phyloP scores from a whole-genome alignment of 2,329 filamentous ascomycete genomes.

The Penicillium sp. region DNA sequence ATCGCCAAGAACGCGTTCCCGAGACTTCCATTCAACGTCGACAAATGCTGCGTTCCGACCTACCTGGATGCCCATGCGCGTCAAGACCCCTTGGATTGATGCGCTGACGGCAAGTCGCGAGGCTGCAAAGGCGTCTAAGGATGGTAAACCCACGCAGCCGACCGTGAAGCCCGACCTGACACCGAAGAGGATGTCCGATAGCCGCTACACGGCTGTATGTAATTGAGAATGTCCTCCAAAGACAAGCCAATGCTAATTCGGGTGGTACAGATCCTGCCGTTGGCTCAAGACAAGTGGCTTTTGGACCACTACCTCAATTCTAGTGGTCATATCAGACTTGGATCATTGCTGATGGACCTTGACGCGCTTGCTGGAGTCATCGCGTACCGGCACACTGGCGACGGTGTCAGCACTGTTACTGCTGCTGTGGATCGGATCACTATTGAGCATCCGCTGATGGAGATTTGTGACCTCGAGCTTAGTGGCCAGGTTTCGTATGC shows the following conservation, averaged over 20 bases:
- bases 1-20: slow-evolving; percentile 7
- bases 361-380: slow-evolving; percentile 72
- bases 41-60: slow-evolving; percentile 26
- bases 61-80: slow-evolving; percentile 51
- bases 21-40: slow-evolving; percentile 29
- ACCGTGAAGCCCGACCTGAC: slow-evolving; percentile 51
- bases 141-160: slow-evolving; percentile 13
- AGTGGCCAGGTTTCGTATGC: slow-evolving; percentile 66
- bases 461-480: slow-evolving; percentile 73
- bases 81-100: slow-evolving; percentile 65
- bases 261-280: slow-evolving; percentile 54
- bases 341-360: slow-evolving; percentile 72
- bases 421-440: slow-evolving; percentile 60
- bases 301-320: slow-evolving; percentile 48
- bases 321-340: slow-evolving; percentile 46
- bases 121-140: slow-evolving; percentile 23
- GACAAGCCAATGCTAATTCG: slow-evolving; percentile 3
- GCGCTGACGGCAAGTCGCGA: slow-evolving; percentile 53
- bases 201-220: slow-evolving; percentile 61
- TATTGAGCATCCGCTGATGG: slow-evolving; percentile 65
- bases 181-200: slow-evolving; percentile 66
- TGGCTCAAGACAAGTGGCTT: slow-evolving; percentile 70
- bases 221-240: not conserved
- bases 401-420: slow-evolving; percentile 59
- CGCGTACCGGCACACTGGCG: slow-evolving; percentile 67